Percentiles rank a stretch among this genome's conserved stretches.
Evolutionary conservation across 1,139 yeast species (phyloP).

Genomic region (Petasospora rhodanensis): DNA sequence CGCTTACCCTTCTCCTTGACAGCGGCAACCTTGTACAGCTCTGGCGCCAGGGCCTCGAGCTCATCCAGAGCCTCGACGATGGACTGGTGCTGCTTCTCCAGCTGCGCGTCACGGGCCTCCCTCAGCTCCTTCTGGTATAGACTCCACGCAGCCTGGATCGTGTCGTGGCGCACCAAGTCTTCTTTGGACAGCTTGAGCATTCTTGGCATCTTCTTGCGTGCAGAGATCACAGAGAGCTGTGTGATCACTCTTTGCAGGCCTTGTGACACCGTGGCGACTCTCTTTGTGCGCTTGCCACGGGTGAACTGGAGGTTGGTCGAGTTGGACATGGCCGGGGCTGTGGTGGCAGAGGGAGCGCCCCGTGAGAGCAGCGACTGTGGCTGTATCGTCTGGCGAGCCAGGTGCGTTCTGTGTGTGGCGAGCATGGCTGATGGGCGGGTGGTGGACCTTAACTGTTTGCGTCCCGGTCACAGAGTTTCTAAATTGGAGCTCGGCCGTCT

Average conservation of each 20-base stretch:
- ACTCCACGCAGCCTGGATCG: slow-evolving; percentile 83
- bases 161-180: slow-evolving; percentile 80
- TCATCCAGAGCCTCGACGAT: slow-evolving; percentile 74
- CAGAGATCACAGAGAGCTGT: slow-evolving; percentile 81
- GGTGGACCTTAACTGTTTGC: too few species aligned
- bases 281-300: slow-evolving; percentile 43
- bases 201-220: slow-evolving; percentile 83
- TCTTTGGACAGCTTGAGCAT: slow-evolving; percentile 71
- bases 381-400: neutral
- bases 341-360: slow-evolving; percentile 2
- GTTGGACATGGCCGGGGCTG: slow-evolving; percentile 4
- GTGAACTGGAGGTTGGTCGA: slow-evolving; percentile 29
- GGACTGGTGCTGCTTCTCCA: slow-evolving; percentile 60
- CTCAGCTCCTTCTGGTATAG: slow-evolving; percentile 49
- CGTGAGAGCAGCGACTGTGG: slow-evolving; percentile 4
- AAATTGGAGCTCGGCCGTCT: too few species aligned
- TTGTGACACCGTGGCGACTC: slow-evolving; percentile 40
- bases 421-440: too few species aligned
- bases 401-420: too few species aligned
- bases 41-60: slow-evolving; percentile 40
- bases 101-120: slow-evolving; percentile 39
- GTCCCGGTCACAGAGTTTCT: too few species aligned
- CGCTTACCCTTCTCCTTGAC: slow-evolving; percentile 34
- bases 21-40: slow-evolving; percentile 33
- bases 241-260: slow-evolving; percentile 63